Conservation (phyloP, 164 flowering plant genomes). For the Santalum album region DNA sequence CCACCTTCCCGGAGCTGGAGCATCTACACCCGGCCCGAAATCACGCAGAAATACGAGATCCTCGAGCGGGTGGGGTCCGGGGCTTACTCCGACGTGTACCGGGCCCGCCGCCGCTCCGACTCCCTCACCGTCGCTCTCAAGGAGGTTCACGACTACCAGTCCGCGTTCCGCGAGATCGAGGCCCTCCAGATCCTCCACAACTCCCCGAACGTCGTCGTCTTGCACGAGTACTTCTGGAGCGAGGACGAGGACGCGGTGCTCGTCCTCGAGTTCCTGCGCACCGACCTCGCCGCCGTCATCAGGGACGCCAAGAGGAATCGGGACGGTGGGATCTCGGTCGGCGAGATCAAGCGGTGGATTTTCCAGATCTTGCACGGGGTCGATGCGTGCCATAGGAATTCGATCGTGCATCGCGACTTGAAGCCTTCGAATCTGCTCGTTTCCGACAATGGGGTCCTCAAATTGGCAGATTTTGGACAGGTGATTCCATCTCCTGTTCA, state of each 20-base stretch:
- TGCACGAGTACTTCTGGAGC: conserved; percentile 81
- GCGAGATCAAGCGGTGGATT: conserved; percentile 84
- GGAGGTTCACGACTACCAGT: conserved; percentile 84
- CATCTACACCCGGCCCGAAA: conserved; percentile 71
- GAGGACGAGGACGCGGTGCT: conserved; percentile 86
- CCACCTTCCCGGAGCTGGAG: conserved; percentile 64
- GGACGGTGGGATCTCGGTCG: conserved; percentile 36
- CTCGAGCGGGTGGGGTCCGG: conserved; percentile 73
- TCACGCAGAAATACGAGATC: conserved; percentile 61
- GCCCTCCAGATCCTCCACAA: conserved; percentile 58
- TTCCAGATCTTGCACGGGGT: conserved; percentile 69
- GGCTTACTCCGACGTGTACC: conserved; percentile 82
- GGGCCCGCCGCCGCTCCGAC: conserved; percentile 59
- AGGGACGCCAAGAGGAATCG: conserved; percentile 41
- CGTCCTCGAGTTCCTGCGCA: conserved; percentile 67
- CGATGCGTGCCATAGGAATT: conserved; percentile 57
- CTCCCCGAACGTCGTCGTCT: conserved; percentile 58
- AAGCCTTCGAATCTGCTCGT: conserved; percentile 82
- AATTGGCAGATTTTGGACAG: conserved; percentile 94
- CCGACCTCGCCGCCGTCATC: conserved; percentile 61
- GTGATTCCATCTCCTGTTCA: conserved; percentile 16
- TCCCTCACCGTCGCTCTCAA: conserved; percentile 62
- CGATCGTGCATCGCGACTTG: conserved; percentile 72
- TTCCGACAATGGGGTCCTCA: conserved; percentile 64
- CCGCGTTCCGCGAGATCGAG: conserved; percentile 81